phyloP scores from a whole-genome alignment of 2,329 filamentous ascomycete genomes.

The Cadophora gregata region DNA sequence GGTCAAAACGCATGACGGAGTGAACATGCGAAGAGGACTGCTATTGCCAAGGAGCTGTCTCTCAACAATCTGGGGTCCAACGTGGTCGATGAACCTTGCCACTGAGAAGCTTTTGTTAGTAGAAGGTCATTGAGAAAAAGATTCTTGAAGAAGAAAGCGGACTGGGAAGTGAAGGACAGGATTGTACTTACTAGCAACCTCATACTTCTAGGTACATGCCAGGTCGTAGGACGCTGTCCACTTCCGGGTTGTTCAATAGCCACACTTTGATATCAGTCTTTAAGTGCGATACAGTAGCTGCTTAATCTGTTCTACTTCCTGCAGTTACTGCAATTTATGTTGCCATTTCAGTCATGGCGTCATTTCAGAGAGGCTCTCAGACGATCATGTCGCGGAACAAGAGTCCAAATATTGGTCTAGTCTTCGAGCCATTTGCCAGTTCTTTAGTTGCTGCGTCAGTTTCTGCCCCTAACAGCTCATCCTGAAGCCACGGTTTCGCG shows the following conservation, averaged over 20 bases:
- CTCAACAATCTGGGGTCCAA: slow-evolving; percentile 31
- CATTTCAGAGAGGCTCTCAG: neutral
- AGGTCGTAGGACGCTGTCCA: slow-evolving; percentile 22
- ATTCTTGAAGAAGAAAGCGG: no score
- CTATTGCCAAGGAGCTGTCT: slow-evolving; percentile 29
- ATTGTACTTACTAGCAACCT: slow-evolving; percentile 15
- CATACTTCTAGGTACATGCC: slow-evolving; percentile 26
- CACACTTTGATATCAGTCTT: slow-evolving; percentile 8
- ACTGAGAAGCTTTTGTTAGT: slow-evolving; percentile 7
- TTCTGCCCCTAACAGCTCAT: neutral
- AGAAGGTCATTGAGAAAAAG: neutral
- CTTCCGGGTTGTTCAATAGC: slow-evolving; percentile 9
- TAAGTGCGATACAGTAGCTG: neutral
- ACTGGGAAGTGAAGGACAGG: neutral
- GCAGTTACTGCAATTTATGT: neutral
- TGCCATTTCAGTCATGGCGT: neutral
- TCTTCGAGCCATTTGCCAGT: neutral
- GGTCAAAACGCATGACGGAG: slow-evolving; percentile 26
- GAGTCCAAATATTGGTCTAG: neutral
- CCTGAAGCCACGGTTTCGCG: neutral
- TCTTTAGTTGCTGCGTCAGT: slow-evolving; percentile 2
- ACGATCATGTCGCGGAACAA: neutral
- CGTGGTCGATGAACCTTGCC: slow-evolving; percentile 32
- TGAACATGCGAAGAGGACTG: slow-evolving; percentile 28
- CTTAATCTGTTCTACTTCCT: neutral